Evolutionary conservation across 352 stramenopile species (phyloP).

Genomic region (Pythium sp.): DNA sequence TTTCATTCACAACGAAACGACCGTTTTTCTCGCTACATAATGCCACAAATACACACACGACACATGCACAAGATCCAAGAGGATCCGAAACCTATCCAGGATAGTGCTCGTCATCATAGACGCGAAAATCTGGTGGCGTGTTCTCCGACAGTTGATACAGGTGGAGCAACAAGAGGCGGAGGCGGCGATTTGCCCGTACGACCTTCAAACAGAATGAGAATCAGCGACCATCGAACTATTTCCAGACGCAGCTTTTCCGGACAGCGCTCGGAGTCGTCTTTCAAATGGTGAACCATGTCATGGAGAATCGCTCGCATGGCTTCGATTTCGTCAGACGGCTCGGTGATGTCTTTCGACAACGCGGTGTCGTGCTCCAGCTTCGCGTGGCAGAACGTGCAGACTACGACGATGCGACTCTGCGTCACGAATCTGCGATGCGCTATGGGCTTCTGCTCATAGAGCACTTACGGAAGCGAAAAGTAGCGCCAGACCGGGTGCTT

Average conservation of each 20-base stretch:
- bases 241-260: slow-evolving; percentile 1
- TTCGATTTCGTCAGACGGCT: background rate
- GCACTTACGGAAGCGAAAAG: background rate
- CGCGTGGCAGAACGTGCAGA: slow-evolving; percentile 5
- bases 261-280: background rate
- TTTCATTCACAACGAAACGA: slow-evolving; percentile 6
- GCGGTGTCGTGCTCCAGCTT: background rate
- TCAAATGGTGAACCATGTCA: slow-evolving; percentile 1
- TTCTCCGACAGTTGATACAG: background rate
- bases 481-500: slow-evolving; percentile 11
- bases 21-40: slow-evolving; percentile 3
- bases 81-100: background rate
- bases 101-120: background rate
- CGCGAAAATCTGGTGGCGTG: background rate
- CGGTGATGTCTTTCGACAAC: background rate
- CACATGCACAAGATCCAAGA: background rate
- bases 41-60: background rate
- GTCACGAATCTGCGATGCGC: background rate
- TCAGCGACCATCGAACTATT: background rate
- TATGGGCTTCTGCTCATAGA: background rate
- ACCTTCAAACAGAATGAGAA: background rate
- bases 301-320: slow-evolving; percentile 8
- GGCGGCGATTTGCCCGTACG: background rate
- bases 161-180: background rate
- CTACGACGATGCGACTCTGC: slow-evolving; percentile 2